phyloP scores from a whole-genome alignment of 164 flowering plant genomes.

The Magnolia officinalis region DNA sequence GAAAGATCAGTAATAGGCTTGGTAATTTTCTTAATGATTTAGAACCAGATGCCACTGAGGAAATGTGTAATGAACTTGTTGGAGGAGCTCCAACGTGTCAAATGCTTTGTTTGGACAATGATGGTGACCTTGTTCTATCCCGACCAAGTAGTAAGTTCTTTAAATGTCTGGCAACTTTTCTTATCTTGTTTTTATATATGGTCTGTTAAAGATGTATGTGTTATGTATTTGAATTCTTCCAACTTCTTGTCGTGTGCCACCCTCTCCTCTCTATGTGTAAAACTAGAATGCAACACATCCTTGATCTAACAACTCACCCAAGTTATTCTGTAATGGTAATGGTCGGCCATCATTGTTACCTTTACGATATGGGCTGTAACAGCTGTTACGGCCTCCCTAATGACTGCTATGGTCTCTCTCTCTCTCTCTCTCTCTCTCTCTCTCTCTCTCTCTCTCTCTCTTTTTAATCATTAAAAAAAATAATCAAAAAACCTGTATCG shows the following conservation, averaged over 20 bases:
- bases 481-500: too few species aligned
- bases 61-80: constrained; percentile 10
- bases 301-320: too few species aligned
- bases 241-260: background rate
- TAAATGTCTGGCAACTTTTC: background rate
- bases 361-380: too few species aligned
- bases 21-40: constrained; percentile 9
- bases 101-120: constrained; percentile 46
- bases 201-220: background rate
- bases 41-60: constrained; percentile 16
- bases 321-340: too few species aligned
- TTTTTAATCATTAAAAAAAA: too few species aligned
- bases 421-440: too few species aligned
- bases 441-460: too few species aligned
- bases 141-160: constrained; percentile 52
- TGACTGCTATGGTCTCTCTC: too few species aligned
- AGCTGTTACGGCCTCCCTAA: too few species aligned
- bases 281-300: too few species aligned
- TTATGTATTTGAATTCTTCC: background rate
- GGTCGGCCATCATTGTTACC: too few species aligned
- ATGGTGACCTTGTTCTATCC: constrained; percentile 80
- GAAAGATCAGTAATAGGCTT: background rate
- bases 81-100: constrained; percentile 19
- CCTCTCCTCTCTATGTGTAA: too few species aligned
- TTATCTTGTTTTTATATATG: background rate